phyloP scores from a whole-genome alignment of 495 filamentous ascomycete species.

The Penicillium herquei region DNA sequence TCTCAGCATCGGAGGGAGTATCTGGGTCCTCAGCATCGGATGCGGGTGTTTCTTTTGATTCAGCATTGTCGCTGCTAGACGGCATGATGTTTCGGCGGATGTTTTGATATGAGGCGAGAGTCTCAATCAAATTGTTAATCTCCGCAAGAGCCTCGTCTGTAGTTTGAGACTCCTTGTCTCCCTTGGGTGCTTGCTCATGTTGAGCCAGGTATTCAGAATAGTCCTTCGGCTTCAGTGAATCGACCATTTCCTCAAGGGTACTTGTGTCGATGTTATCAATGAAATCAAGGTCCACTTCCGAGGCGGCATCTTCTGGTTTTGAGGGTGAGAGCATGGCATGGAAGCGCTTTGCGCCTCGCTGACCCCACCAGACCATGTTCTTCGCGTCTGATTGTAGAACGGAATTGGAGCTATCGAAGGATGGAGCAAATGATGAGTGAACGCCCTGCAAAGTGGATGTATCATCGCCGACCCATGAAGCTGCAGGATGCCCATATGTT shows the following conservation, averaged over 20 bases:
- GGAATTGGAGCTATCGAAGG: slow-evolving; percentile 73
- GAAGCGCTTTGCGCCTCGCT: slow-evolving; percentile 62
- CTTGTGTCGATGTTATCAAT: slow-evolving; percentile 48
- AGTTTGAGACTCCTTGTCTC: slow-evolving; percentile 54
- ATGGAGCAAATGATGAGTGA: slow-evolving; percentile 86
- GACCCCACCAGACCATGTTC: slow-evolving; percentile 84
- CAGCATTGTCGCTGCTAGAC: slow-evolving; percentile 36
- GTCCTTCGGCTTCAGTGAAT: slow-evolving; percentile 26
- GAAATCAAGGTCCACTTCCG: slow-evolving; percentile 13
- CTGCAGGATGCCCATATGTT: slow-evolving; percentile 28
- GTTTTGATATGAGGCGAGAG: slow-evolving; percentile 80
- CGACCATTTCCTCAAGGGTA: slow-evolving; percentile 50
- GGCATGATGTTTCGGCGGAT: slow-evolving; percentile 66
- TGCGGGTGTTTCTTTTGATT: slow-evolving; percentile 34
- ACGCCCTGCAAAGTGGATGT: slow-evolving; percentile 70
- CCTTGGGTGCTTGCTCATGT: slow-evolving; percentile 35
- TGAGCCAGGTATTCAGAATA: slow-evolving; percentile 20
- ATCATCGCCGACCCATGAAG: slow-evolving; percentile 36
- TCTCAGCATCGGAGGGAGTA: slow-evolving; percentile 63
- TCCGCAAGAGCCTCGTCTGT: slow-evolving; percentile 72
- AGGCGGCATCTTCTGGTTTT: slow-evolving; percentile 33
- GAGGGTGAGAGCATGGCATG: slow-evolving; percentile 48
- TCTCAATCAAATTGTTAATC: slow-evolving; percentile 80
- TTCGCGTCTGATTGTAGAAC: slow-evolving; percentile 69
- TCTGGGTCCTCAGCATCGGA: slow-evolving; percentile 41